These are phyloP conservation scores for Phytophthora rubi DNA, from an alignment of 352 stramenopile species.

Conservation along the genomic window DNA sequence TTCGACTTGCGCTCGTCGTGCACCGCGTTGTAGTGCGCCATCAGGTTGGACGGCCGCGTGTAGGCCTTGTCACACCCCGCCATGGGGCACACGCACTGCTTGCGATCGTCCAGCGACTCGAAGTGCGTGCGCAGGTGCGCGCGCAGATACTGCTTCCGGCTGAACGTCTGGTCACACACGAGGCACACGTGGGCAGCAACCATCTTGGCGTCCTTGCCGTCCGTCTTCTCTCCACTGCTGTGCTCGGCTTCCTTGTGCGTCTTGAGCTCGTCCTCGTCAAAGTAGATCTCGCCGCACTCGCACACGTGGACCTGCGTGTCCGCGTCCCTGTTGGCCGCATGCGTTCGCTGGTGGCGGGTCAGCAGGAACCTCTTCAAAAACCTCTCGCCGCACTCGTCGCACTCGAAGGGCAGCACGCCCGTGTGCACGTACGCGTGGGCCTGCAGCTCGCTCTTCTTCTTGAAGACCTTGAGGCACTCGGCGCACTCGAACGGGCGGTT, in stretches of 20 bases:
- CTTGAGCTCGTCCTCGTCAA: slow-evolving; percentile 51
- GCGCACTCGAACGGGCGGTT: slow-evolving; percentile 67
- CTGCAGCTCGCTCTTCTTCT: slow-evolving; percentile 84
- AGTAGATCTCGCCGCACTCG: slow-evolving; percentile 64
- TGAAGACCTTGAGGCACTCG: slow-evolving; percentile 70
- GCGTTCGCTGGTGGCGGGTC: slow-evolving; percentile 52
- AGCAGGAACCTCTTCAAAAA: slow-evolving; percentile 77
- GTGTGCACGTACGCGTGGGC: slow-evolving; percentile 83
- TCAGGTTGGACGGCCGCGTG: slow-evolving; percentile 76
- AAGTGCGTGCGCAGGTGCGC: slow-evolving; percentile 70
- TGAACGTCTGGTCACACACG: slow-evolving; percentile 59
- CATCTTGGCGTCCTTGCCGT: neutral
- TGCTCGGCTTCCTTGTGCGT: slow-evolving; percentile 51
- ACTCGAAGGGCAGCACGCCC: slow-evolving; percentile 76
- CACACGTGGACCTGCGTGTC: slow-evolving; percentile 61
- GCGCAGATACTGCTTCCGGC: slow-evolving; percentile 62
- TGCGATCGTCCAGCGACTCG: slow-evolving; percentile 65
- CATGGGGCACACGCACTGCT: slow-evolving; percentile 68
- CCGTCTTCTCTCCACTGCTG: slow-evolving; percentile 6
- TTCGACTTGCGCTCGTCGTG: slow-evolving; percentile 66
- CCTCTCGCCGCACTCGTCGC: slow-evolving; percentile 55
- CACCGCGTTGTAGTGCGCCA: slow-evolving; percentile 77
- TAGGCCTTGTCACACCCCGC: slow-evolving; percentile 65
- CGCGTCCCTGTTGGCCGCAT: slow-evolving; percentile 32
- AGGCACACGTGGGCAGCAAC: slow-evolving; percentile 42